phyloP scores from a whole-genome alignment of 1,139 yeast genomes.

The Geotrichum carabidarum region DNA sequence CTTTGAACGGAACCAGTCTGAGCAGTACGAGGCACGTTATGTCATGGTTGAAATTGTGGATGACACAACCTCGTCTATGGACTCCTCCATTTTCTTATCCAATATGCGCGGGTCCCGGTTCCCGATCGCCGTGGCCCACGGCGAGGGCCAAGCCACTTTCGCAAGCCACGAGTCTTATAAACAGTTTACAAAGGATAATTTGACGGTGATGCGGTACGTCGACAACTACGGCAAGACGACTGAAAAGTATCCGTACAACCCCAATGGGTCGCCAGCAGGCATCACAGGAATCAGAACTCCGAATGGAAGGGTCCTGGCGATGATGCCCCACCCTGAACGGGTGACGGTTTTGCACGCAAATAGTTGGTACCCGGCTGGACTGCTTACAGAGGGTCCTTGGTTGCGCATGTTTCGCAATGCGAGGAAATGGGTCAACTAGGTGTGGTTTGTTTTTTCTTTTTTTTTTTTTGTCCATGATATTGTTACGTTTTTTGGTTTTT shows the following conservation, averaged over 20 bases:
- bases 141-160: constrained; percentile 92
- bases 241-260: constrained; percentile 83
- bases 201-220: constrained; percentile 67
- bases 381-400: constrained; percentile 71
- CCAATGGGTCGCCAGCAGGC: constrained; percentile 92
- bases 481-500: too few relatives aligned
- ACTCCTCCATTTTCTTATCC: constrained; percentile 68
- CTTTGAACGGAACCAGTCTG: constrained; percentile 84
- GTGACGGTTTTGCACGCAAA: constrained; percentile 81
- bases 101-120: constrained; percentile 87
- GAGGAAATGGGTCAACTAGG: constrained; percentile 79
- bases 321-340: constrained; percentile 99
- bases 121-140: constrained; percentile 98
- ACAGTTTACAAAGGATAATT: constrained; percentile 45
- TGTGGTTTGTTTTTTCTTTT: not conserved
- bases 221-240: constrained; percentile 88
- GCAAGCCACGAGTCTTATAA: constrained; percentile 43
- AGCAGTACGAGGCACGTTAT: constrained; percentile 95
- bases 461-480: not conserved
- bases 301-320: constrained; percentile 91
- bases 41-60: constrained; percentile 77
- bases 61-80: constrained; percentile 39
- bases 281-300: constrained; percentile 87
- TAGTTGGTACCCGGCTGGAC: constrained; percentile 72
- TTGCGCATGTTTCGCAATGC: constrained; percentile 87